Base-by-base conservation (phyloP, 108 stramenopile species). In the Schizochytrium sp. region DNA sequence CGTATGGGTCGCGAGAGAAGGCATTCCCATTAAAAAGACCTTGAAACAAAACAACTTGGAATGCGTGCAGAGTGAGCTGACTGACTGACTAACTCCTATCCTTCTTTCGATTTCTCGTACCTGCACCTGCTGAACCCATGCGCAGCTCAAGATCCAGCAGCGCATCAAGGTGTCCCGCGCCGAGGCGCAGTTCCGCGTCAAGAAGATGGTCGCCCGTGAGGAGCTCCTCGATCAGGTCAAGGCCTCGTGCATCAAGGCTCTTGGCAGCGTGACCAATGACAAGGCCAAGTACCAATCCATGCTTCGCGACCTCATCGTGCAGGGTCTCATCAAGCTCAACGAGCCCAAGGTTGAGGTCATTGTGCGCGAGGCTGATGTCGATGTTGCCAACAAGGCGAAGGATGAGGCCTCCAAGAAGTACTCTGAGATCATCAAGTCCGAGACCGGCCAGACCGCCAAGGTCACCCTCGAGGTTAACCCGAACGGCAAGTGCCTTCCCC, bases 311-410 rank as follows among this genome's bases (percentile, higher is more conserved):
- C 92, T 99, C 58, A 97, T 99, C 90, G 97, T 98, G 55, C 99
- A 99, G 92, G 96, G 97, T 60, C 93, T 99, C 89, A 98, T 99
- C 94, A 99, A 99, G 94, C 98, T 99, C 90, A 98, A 99, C 92
- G 99, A 99, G 93, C 94, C 94, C 90, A 95, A 96, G 48, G 96
- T 98, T 41, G 92, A 88, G 23, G 91, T 99, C 44, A 96, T 93
- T 87, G 97, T 96, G 90, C 96, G 99, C 89, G 90, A 63, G 57
- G 96, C 95, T 87, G 99, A 99, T 93, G 93, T 96, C 16, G 91
- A 87, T 14, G 96, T 93, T 10, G 95, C 97, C 72, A 89, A 93
- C 87, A 94, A 92, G 58, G 92, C 97, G 72, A 88, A 98, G 44
- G 93, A 95, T 53, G 94, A 88, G 18, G 99, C 98, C 14, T 92